phyloP scores from a whole-genome alignment of 768 basidiomycete genomes.

The Leccinum aurantiacum region DNA sequence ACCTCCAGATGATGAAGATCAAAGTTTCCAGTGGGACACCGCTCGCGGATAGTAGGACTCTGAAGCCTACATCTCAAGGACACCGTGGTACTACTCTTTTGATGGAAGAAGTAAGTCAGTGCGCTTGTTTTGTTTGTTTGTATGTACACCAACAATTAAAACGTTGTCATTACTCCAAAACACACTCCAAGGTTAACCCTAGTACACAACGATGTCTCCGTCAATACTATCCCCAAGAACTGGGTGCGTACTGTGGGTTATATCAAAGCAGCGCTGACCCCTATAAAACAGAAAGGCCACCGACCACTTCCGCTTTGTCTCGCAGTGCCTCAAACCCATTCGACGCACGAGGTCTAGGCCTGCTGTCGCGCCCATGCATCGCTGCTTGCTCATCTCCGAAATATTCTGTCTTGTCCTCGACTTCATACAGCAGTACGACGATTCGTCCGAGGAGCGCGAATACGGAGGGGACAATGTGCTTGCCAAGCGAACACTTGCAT shows the following conservation, averaged over 20 bases:
- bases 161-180: too few species aligned
- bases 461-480: neutral
- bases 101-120: too few species aligned
- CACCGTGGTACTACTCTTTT: too few species aligned
- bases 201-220: constrained; percentile 3
- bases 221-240: neutral
- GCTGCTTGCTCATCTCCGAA: constrained; percentile 14
- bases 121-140: too few species aligned
- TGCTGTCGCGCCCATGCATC: constrained; percentile 3
- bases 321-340: neutral
- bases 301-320: neutral
- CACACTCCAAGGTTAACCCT: too few species aligned
- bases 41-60: too few species aligned
- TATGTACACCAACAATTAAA: too few species aligned
- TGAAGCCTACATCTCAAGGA: too few species aligned
- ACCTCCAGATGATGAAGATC: too few species aligned
- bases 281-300: neutral
- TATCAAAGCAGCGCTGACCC: neutral
- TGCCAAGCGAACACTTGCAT: constrained; percentile 15
- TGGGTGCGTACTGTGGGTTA: neutral
- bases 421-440: constrained; percentile 5
- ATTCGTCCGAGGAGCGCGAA: neutral
- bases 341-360: neutral
- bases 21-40: too few species aligned
- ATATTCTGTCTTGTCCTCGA: constrained; percentile 14